Conservation (phyloP, 768 basidiomycete species). For the Artomyces pyxidatus region DNA sequence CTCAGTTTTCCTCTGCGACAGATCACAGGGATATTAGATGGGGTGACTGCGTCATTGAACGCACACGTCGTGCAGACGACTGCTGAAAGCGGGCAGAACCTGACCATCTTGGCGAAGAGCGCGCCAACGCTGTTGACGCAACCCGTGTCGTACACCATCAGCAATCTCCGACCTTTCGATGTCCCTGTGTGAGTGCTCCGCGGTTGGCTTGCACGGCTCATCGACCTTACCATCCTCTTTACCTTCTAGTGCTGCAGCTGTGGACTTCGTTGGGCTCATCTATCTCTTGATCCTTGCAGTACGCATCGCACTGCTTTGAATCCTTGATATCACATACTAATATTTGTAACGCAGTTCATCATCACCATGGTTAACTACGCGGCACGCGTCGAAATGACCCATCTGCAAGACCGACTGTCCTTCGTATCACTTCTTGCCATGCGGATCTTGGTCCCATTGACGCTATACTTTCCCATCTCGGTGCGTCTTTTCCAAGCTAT, state of each 20-base stretch:
- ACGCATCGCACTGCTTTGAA: too few species aligned
- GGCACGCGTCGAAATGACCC: conserved; percentile 27
- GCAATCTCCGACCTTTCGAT: conserved; percentile 51
- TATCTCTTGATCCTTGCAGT: conserved; percentile 24
- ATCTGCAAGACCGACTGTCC: conserved; percentile 30
- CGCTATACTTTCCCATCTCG: conserved; percentile 29
- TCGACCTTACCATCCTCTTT: too few species aligned
- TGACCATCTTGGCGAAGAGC: conserved; percentile 29
- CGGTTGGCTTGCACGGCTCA: background rate
- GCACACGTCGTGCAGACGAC: too few species aligned
- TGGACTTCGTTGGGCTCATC: conserved; percentile 26
- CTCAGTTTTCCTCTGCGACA: too few species aligned
- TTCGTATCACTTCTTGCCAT: conserved; percentile 32
- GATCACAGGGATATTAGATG: too few species aligned
- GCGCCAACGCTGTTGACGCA: conserved; percentile 43
- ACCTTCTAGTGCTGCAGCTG: conserved; percentile 18
- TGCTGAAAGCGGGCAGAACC: conserved; percentile 17
- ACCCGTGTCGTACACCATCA: conserved; percentile 40
- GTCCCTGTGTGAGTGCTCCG: conserved; percentile 41
- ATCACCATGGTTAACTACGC: conserved; percentile 17
- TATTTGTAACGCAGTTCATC: conserved; percentile 7
- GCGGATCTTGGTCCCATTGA: conserved; percentile 31
- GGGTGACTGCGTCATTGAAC: too few species aligned
- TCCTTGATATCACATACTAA: too few species aligned
- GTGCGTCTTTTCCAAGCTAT: conserved; percentile 1